Percentiles rank a stretch among this genome's conserved stretches.
phyloP scores from a whole-genome alignment of 1,284 basidiomycete species.

The Ustilago bromivora region DNA sequence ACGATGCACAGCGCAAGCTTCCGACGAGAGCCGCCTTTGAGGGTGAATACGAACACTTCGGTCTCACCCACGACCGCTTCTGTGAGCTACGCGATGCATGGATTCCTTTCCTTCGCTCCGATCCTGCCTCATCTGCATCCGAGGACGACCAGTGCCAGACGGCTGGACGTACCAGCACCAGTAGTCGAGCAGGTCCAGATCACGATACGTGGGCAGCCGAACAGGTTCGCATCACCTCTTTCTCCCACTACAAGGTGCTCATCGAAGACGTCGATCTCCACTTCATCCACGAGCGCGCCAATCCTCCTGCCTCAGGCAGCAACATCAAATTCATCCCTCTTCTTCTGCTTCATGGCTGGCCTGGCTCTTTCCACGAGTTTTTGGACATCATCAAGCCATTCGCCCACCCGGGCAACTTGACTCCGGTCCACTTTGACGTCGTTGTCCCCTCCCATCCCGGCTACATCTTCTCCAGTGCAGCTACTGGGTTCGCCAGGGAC shows the following conservation, averaged over 20 bases:
- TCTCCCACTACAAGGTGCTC: conserved; percentile 51
- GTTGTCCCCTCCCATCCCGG: conserved; percentile 67
- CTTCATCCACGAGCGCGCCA: conserved; percentile 63
- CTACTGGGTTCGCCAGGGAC: conserved; percentile 26
- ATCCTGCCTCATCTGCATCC: conserved; percentile 8
- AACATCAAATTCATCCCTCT: conserved; percentile 66
- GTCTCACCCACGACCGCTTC: conserved; percentile 49
- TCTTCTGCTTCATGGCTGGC: conserved; percentile 69
- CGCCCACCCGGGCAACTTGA: conserved; percentile 53
- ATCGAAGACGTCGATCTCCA: conserved; percentile 64
- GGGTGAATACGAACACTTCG: conserved; percentile 44
- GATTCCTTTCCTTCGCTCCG: conserved; percentile 40
- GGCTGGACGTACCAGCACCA: conserved; percentile 9
- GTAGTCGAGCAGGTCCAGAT: conserved; percentile 38
- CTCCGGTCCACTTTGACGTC: conserved; percentile 60
- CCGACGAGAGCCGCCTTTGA: conserved; percentile 43
- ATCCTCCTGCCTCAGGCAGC: conserved; percentile 16
- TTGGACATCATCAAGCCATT: conserved; percentile 63
- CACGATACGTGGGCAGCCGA: conserved; percentile 58
- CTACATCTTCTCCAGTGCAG: conserved; percentile 56
- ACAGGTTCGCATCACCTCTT: conserved; percentile 47
- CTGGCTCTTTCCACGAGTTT: conserved; percentile 64
- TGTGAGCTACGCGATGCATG: conserved; percentile 42
- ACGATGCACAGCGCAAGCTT: conserved; percentile 24
- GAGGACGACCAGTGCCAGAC: conserved; percentile 16